Evolutionary conservation across 169 alveolate genomes (phyloP).

Genomic region (Plasmodium coatneyi): DNA sequence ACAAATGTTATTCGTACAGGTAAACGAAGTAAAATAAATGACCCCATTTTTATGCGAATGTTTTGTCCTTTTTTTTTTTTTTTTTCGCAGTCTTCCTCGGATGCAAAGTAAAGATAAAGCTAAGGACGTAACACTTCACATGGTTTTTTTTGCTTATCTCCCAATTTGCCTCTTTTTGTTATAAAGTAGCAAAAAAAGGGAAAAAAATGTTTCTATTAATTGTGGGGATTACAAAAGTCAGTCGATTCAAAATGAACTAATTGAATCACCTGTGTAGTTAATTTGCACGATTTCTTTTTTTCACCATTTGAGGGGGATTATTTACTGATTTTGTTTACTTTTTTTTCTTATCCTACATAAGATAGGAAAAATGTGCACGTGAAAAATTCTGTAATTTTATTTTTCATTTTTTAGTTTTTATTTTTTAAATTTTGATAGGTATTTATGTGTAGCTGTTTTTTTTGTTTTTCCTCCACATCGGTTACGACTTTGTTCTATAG

Average conservation of each 20-base stretch:
- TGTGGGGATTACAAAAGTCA: neutral
- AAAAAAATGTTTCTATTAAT: neutral
- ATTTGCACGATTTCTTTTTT: neutral
- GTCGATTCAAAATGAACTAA: neutral
- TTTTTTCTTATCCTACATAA: neutral
- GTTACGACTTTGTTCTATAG: neutral
- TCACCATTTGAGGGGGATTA: neutral
- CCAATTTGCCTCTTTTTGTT: conserved; percentile 1
- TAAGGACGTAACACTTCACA: neutral
- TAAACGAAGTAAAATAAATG: neutral
- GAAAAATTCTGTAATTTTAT: conserved; percentile 12
- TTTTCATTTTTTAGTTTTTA: conserved; percentile 7
- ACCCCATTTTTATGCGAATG: neutral
- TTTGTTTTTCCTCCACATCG: neutral
- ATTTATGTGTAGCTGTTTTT: neutral
- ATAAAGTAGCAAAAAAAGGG: conserved; percentile 7
- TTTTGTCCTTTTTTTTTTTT: neutral
- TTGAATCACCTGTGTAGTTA: neutral
- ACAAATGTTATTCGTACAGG: neutral
- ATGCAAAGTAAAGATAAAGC: conserved; percentile 32
- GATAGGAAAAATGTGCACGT: conserved; percentile 4
- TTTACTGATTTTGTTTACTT: neutral
- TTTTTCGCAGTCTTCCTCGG: conserved; percentile 35
- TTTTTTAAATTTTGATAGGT: conserved; percentile 11
- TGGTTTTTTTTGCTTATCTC: neutral